Evolutionary conservation across 495 filamentous ascomycete genomes (phyloP).

Genomic region (Aspergillus leporis): DNA sequence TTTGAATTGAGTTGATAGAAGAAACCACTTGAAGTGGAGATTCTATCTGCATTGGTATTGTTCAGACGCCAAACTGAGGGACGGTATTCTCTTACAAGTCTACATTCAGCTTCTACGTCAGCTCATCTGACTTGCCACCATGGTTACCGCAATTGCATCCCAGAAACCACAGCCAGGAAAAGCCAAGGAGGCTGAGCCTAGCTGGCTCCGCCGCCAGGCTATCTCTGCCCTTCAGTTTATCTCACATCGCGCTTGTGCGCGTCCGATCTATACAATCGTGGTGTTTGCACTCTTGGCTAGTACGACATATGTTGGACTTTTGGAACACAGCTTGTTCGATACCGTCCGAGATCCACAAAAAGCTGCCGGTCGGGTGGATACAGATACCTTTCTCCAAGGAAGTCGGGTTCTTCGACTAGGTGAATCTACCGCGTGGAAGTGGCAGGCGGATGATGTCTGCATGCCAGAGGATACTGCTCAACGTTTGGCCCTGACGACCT

Average conservation of each 20-base stretch:
- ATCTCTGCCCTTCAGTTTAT: constrained; percentile 74
- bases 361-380: constrained; percentile 68
- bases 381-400: constrained; percentile 73
- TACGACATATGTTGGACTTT: constrained; percentile 86
- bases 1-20: too few species aligned
- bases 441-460: constrained; percentile 66
- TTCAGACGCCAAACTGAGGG: too few species aligned
- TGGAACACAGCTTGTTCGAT: constrained; percentile 84
- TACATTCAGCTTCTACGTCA: neutral
- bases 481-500: constrained; percentile 79
- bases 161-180: neutral
- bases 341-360: constrained; percentile 52
- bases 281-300: constrained; percentile 85
- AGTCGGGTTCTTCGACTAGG: constrained; percentile 72
- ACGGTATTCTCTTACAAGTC: too few species aligned
- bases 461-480: constrained; percentile 42
- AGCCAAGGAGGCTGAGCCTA: constrained; percentile 43
- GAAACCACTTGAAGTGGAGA: too few species aligned
- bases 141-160: neutral
- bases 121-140: neutral
- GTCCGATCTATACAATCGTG: constrained; percentile 94
- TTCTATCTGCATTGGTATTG: too few species aligned
- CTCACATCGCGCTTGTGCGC: constrained; percentile 79
- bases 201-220: constrained; percentile 68
- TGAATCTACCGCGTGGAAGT: constrained; percentile 85